A percentile compares a stretch with the other conserved stretches of the same genome.
These are phyloP conservation scores for Quercus agrifolia DNA, from an alignment of 306 rosid genomes.

Conservation along the genomic window DNA sequence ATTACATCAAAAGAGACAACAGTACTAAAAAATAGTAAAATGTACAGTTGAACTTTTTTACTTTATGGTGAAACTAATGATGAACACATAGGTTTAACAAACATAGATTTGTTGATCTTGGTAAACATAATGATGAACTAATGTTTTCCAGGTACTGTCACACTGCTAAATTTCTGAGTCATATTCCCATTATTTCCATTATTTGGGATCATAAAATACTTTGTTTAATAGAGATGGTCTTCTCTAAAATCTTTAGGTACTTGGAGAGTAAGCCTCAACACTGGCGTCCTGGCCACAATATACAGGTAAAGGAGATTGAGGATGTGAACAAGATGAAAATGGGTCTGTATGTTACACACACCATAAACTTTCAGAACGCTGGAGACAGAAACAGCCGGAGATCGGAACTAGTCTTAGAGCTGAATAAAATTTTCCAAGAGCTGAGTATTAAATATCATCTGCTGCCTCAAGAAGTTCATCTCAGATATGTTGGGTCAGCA, in stretches of 20 bases:
- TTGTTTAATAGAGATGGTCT: not conserved
- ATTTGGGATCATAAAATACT: not conserved
- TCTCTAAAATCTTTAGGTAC: conserved; percentile 41
- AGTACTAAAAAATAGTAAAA: too few species aligned
- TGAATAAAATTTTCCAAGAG: conserved; percentile 72
- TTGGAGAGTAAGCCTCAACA: conserved; percentile 72
- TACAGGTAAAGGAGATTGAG: conserved; percentile 63
- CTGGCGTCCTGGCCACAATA: conserved; percentile 66
- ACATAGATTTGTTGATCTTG: not conserved
- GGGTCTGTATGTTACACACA: conserved; percentile 50
- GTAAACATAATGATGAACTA: not conserved
- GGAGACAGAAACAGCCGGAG: conserved; percentile 59
- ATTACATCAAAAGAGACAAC: too few species aligned
- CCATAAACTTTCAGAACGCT: conserved; percentile 80
- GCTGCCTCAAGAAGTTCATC: conserved; percentile 66
- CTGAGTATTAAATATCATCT: conserved; percentile 64
- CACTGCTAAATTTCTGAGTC: not conserved
- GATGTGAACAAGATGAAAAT: conserved; percentile 68
- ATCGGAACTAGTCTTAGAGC: conserved; percentile 71
- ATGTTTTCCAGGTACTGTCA: not conserved
- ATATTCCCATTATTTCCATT: not conserved
- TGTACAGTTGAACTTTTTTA: too few species aligned
- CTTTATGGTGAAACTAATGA: too few species aligned
- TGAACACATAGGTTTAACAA: not conserved
- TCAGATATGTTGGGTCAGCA: conserved; percentile 35